Base-by-base conservation (phyloP, 768 basidiomycete genomes). In the Megacollybia marginata region DNA sequence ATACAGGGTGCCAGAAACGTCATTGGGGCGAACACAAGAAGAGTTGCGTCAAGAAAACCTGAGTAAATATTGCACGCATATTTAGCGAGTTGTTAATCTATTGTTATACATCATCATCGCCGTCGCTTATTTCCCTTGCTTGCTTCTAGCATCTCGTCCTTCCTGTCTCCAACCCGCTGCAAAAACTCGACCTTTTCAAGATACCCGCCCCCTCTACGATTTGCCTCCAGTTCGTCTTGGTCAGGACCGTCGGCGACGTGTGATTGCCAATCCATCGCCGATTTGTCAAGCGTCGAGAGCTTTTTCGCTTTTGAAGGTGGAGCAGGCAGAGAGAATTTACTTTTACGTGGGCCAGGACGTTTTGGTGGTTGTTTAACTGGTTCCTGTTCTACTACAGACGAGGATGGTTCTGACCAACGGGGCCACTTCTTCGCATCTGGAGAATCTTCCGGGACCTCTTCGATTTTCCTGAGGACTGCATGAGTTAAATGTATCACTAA, bases 151-250 rank as follows among this genome's bases (percentile, higher is more conserved):
- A 69, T 74, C 45, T 80, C 79, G 43, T 86, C 86, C 62, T 76
- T 82, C 52, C 87, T 73, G 44, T 80, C 81, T 32, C 80, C 83
- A 0, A 92, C 90, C 43, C 91, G 69, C 51, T 82, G 69, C 57
- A 93, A 65, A 59, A 92, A 93, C 35, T 91, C 88, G 31, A 90
- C 80, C 66, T 87, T 92, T 56, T 89, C 90, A 16, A 93, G 68
- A 64, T 87, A 93, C 0, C 90, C 88, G 9, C 86, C 88, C 0
- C 82, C 78, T 38, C 83, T 76, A 44, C 83, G 70, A 52, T 90
- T 84, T 3, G 79, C 78, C 45, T 85, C 79, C n/a, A 93, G 72
- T 53, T 88, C 85, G 55, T 89, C 83, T 52, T 79, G 75, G 9
- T 83, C 59, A 3, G 69, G 75, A 20, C 64, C 65, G 0, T 73